Evolutionary conservation across 768 basidiomycete species (phyloP).

Genomic region (Paxillus involutus): DNA sequence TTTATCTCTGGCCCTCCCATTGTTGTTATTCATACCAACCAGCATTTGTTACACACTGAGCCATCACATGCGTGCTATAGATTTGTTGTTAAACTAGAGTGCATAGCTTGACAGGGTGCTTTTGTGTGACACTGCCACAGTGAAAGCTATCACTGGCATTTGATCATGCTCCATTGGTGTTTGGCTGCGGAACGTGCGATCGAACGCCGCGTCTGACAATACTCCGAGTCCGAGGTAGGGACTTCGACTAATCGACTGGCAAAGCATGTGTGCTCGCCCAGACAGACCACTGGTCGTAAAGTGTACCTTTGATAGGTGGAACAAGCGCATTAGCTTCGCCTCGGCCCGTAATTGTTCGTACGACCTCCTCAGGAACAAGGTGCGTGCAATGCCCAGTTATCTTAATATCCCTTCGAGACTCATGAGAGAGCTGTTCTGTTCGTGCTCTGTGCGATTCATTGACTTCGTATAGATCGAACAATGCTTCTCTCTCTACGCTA

Average conservation of each 20-base stretch:
- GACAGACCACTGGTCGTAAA: slow-evolving; percentile 82
- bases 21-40: slow-evolving; percentile 8
- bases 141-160: neutral
- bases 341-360: slow-evolving; percentile 80
- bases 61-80: slow-evolving; percentile 3
- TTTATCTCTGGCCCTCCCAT: neutral
- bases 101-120: neutral
- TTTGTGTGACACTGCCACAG: no score
- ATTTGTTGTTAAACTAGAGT: neutral
- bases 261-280: slow-evolving; percentile 46
- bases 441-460: slow-evolving; percentile 7
- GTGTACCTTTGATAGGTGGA: slow-evolving; percentile 73
- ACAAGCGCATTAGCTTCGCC: slow-evolving; percentile 76
- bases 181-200: slow-evolving; percentile 27
- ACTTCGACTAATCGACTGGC: slow-evolving; percentile 2
- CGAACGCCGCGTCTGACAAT: neutral
- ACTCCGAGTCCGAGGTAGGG: no score
- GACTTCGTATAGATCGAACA: slow-evolving; percentile 66
- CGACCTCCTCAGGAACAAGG: slow-evolving; percentile 70
- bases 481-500: slow-evolving; percentile 72
- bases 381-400: slow-evolving; percentile 34
- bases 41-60: slow-evolving; percentile 10
- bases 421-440: neutral
- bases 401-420: neutral
- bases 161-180: neutral